Evolutionary conservation across 2,329 filamentous ascomycete species (phyloP).

Genomic region (Chrysosporium keratinophilum): DNA sequence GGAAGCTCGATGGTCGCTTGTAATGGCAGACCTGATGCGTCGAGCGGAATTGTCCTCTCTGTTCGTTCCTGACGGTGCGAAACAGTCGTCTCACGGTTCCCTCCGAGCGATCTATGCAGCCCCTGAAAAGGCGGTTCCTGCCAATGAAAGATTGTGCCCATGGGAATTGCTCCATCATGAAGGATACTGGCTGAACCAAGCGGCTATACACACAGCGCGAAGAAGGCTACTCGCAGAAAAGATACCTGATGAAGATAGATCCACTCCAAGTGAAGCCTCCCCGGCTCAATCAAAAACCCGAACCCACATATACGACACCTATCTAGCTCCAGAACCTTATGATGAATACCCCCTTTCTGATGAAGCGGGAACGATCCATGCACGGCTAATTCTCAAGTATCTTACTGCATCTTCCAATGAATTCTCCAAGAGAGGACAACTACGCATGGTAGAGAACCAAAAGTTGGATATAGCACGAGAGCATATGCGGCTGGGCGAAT

Average conservation of each 20-base stretch:
- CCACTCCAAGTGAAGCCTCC: slow-evolving; percentile 45
- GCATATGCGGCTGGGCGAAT: slow-evolving; percentile 41
- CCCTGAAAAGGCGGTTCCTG: slow-evolving; percentile 43
- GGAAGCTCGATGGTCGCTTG: slow-evolving; percentile 63
- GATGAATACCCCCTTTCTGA: slow-evolving; percentile 42
- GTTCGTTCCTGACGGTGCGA: slow-evolving; percentile 24
- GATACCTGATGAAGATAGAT: slow-evolving; percentile 51
- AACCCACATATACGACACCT: slow-evolving; percentile 48
- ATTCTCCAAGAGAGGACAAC: slow-evolving; percentile 45
- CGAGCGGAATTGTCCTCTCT: slow-evolving; percentile 43
- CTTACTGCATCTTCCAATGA: slow-evolving; percentile 41
- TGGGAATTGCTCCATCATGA: slow-evolving; percentile 53
- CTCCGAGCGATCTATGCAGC: slow-evolving; percentile 35
- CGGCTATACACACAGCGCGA: slow-evolving; percentile 42
- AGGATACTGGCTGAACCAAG: slow-evolving; percentile 51
- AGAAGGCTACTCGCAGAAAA: slow-evolving; percentile 44
- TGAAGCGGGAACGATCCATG: slow-evolving; percentile 42
- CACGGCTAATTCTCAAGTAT: slow-evolving; percentile 39
- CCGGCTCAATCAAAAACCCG: slow-evolving; percentile 46
- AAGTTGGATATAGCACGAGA: slow-evolving; percentile 47
- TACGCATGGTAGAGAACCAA: slow-evolving; percentile 45
- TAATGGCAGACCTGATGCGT: slow-evolving; percentile 51
- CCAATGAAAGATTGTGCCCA: slow-evolving; percentile 43
- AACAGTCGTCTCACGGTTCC: slow-evolving; percentile 9
- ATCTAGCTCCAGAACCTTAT: slow-evolving; percentile 50